phyloP scores from a whole-genome alignment of 208 protist species.

The Acanthamoeba castellanii region DNA sequence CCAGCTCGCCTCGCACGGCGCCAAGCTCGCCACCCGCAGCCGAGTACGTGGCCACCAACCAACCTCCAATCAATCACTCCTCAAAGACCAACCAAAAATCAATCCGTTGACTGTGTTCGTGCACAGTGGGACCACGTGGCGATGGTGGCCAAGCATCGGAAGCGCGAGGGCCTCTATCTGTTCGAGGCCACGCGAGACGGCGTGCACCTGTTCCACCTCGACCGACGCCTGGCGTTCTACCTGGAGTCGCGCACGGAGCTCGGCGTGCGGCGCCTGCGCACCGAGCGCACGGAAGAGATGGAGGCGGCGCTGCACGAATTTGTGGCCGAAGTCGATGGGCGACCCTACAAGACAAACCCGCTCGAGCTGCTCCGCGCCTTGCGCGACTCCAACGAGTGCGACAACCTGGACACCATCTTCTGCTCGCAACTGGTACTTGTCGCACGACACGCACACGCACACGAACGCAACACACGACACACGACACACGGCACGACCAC shows the following conservation, averaged over 20 bases:
- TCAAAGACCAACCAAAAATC: background rate
- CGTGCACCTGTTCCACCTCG: conserved; percentile 54
- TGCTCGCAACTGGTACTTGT: conserved; percentile 63
- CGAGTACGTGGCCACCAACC: background rate
- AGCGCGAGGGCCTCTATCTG: conserved; percentile 3
- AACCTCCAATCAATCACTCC: background rate
- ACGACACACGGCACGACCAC: background rate
- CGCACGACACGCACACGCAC: background rate
- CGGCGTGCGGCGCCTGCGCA: conserved; percentile 25
- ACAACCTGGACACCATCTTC: conserved; percentile 71
- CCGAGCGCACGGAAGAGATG: conserved; percentile 13
- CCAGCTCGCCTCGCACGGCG: conserved; percentile 37
- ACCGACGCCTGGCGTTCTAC: conserved; percentile 53
- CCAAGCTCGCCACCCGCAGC: conserved; percentile 69
- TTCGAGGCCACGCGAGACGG: conserved; percentile 67
- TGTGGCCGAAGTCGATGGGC: conserved; percentile 50
- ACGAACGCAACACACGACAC: too few relatives aligned
- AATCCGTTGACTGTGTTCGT: background rate
- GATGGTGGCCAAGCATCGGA: conserved; percentile 64
- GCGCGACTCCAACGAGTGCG: conserved; percentile 37
- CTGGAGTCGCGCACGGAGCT: conserved; percentile 63
- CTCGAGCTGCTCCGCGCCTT: conserved; percentile 67
- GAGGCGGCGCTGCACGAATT: conserved; percentile 52
- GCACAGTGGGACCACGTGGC: conserved; percentile 67
- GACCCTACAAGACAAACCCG: conserved; percentile 72